Evolutionary conservation across 2,329 filamentous ascomycete species (phyloP), one percentile per base, ranked within the genome.

Genomic region (Fusarium pininemorale): DNA sequence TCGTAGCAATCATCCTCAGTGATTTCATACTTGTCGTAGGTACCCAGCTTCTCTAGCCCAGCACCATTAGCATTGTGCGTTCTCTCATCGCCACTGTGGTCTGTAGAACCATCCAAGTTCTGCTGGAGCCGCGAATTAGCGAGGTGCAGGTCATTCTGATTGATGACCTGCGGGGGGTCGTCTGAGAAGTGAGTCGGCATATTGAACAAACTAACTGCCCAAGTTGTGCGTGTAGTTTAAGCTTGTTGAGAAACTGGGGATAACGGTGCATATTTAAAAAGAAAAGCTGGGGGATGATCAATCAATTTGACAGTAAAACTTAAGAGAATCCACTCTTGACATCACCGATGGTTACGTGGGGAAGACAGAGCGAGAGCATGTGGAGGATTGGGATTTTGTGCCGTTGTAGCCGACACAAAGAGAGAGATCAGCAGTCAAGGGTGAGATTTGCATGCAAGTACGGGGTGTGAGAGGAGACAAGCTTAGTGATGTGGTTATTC

Each of bases 1-100:
- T 88, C 85, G 80, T 91, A 91, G 81, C 90, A 93, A 75, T 92
- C 90, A 39, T 85, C 83, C 57, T 86, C 85, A n/a, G 84, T 86
- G 73, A 87, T 85, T 38, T 87, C 85, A 70, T 82, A 80, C 78
- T 84, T 85, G 69, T 83, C 83, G 70, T 83, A 73, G 3, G 82
- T 81, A 28, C 81, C 81, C 16, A 82, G 51, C 75, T 83, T 84
- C 62, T 84, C 81, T 14, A 83, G 73, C 26, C 65, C 70, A 12
- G 68, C 66, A 8, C 65, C 77, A 39, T 69, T 69, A 32, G 48
- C 66, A 15, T 90, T 90, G 24, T 76, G 66, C 22, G 62, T 57
- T 3, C 71, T 67, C 51, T 77, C 74, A 47, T 72, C 58, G 35
- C 63, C 39, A 18, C 59, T 60, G 26, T 77, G 65, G 22, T 66